phyloP scores from a whole-genome alignment of 495 filamentous ascomycete genomes.

The Glutinoglossum americanum region DNA sequence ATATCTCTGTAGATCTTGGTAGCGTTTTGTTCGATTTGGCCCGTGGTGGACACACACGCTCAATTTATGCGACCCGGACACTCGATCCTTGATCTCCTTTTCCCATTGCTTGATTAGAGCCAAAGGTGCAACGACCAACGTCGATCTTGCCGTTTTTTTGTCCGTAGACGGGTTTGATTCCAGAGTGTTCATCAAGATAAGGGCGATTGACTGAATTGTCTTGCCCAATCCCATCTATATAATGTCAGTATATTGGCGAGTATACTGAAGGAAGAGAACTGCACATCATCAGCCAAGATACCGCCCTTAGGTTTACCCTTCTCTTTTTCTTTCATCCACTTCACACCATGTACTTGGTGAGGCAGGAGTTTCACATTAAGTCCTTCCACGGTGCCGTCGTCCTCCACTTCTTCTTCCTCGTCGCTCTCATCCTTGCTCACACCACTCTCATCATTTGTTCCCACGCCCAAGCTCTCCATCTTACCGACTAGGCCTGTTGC shows the following conservation, averaged over 20 bases:
- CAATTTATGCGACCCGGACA: slow-evolving; percentile 41
- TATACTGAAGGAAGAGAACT: neutral
- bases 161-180: slow-evolving; percentile 27
- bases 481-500: slow-evolving; percentile 35
- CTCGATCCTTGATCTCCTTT: slow-evolving; percentile 62
- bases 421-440: slow-evolving; percentile 24
- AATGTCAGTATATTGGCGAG: neutral
- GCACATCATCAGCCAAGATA: slow-evolving; percentile 57
- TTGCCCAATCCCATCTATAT: slow-evolving; percentile 57
- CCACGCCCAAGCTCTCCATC: slow-evolving; percentile 35
- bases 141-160: slow-evolving; percentile 43
- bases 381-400: slow-evolving; percentile 57
- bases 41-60: slow-evolving; percentile 82
- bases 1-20: slow-evolving; percentile 51
- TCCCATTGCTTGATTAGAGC: slow-evolving; percentile 98
- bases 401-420: slow-evolving; percentile 41
- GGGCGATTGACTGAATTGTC: slow-evolving; percentile 59
- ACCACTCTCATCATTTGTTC: slow-evolving; percentile 10
- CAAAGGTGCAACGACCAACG: slow-evolving; percentile 82
- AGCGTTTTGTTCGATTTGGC: slow-evolving; percentile 55
- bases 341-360: slow-evolving; percentile 79
- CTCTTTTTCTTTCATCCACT: slow-evolving; percentile 86
- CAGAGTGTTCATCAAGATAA: slow-evolving; percentile 66
- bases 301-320: slow-evolving; percentile 56
- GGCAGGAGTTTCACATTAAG: slow-evolving; percentile 71